Evolutionary conservation across 2,329 filamentous ascomycete species (phyloP).

Genomic region (Niveomyces coronatus): DNA sequence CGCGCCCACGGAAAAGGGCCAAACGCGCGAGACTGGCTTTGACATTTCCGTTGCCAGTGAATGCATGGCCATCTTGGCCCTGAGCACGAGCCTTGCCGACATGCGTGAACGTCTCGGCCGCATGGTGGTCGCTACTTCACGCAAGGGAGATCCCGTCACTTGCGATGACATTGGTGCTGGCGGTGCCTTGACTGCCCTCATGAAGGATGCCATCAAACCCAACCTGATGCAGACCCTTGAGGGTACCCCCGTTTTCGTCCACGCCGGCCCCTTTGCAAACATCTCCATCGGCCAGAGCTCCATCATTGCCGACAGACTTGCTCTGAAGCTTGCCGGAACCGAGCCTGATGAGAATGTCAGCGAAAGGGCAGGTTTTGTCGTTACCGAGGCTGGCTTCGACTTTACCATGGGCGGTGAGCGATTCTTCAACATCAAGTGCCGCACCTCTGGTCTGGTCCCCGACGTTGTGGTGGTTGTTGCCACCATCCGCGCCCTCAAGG

Average conservation of each 20-base stretch:
- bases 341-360: conserved; percentile 81
- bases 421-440: conserved; percentile 99
- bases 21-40: conserved; percentile 81
- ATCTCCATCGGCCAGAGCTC: conserved; percentile 97
- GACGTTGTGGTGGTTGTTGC: conserved; percentile 93
- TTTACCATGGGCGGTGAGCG: conserved; percentile 99
- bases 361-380: conserved; percentile 79
- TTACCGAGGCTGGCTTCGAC: conserved; percentile 96
- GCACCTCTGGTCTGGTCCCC: conserved; percentile 81
- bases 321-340: conserved; percentile 89
- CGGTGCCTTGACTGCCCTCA: conserved; percentile 84
- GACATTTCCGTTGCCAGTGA: conserved; percentile 97
- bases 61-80: conserved; percentile 94
- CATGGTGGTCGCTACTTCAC: conserved; percentile 91
- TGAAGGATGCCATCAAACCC: conserved; percentile 98
- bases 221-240: conserved; percentile 98
- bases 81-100: conserved; percentile 78
- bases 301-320: conserved; percentile 88
- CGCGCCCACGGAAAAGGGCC: conserved; percentile 82
- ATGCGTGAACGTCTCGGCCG: conserved; percentile 88
- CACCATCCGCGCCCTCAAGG: conserved; percentile 90
- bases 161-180: conserved; percentile 92
- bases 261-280: conserved; percentile 95
- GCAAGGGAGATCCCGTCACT: conserved; percentile 78
- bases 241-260: conserved; percentile 93